phyloP scores from a whole-genome alignment of 257 asterid genomes.

The Cordia subcordata region DNA sequence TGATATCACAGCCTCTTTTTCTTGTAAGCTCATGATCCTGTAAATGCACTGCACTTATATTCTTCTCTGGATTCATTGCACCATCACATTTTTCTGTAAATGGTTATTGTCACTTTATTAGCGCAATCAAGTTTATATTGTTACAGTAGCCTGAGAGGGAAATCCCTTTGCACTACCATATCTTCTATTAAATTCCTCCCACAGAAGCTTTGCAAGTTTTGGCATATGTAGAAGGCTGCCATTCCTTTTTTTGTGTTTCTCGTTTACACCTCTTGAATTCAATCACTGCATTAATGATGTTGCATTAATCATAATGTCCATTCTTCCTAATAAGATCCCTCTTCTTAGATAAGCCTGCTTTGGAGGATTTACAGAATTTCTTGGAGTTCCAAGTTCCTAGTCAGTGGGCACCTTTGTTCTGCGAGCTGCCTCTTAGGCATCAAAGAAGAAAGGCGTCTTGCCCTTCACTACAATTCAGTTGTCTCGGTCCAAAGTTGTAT shows the following conservation, averaged over 20 bases:
- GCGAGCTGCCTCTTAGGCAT: constrained; percentile 91
- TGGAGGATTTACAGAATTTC: constrained; percentile 84
- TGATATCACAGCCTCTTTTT: not conserved
- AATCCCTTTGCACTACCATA: too few species aligned
- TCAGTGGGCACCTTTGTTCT: constrained; percentile 95
- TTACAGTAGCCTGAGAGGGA: too few species aligned
- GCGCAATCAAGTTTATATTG: too few species aligned
- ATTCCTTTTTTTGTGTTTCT: too few species aligned
- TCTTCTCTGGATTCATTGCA: not conserved
- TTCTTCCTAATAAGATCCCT: not conserved
- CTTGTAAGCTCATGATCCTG: not conserved
- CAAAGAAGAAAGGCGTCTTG: constrained; percentile 69
- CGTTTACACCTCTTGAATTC: too few species aligned
- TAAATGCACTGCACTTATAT: too few species aligned
- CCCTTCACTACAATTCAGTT: constrained; percentile 75
- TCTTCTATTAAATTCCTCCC: too few species aligned
- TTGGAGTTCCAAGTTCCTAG: constrained; percentile 96
- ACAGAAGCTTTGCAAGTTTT: too few species aligned
- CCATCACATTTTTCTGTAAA: not conserved
- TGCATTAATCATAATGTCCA: too few species aligned
- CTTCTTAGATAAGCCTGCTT: constrained; percentile 71
- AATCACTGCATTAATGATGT: too few species aligned
- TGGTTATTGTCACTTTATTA: too few species aligned
- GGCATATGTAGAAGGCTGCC: too few species aligned
- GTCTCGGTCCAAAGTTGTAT: constrained; percentile 71